These are phyloP conservation scores for Adansonia gregorii DNA, from an alignment of 441 rosid species.

Conservation along the genomic window DNA sequence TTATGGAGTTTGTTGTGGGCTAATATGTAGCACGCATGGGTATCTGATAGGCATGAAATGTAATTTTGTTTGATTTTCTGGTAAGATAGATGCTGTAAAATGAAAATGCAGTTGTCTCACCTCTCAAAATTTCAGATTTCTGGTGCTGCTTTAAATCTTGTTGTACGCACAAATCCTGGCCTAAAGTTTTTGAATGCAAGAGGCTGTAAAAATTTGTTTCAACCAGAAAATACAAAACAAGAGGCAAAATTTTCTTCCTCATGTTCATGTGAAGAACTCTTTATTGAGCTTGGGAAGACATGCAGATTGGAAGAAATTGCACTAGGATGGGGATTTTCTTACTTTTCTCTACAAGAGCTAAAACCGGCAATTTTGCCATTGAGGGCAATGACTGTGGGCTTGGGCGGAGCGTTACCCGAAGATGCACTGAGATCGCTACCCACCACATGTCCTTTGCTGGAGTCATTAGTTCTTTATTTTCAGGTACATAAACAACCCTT, in stretches of 20 bases:
- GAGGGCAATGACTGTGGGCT: constrained; percentile 57
- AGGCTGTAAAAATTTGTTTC: constrained; percentile 67
- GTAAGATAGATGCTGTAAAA: constrained; percentile 10
- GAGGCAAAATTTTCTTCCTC: constrained; percentile 36
- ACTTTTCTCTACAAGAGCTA: constrained; percentile 52
- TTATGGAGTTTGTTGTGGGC: constrained; percentile 1
- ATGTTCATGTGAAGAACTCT: constrained; percentile 38
- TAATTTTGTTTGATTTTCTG: constrained; percentile 26
- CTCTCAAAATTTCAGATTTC: constrained; percentile 58
- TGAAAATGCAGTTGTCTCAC: constrained; percentile 14
- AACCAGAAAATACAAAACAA: constrained; percentile 34
- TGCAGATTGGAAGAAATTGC: constrained; percentile 60
- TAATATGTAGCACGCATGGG: neutral
- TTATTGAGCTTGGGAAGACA: constrained; percentile 46
- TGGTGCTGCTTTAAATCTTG: constrained; percentile 51
- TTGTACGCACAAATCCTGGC: constrained; percentile 54
- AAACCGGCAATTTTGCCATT: constrained; percentile 55
- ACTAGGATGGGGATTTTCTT: constrained; percentile 79
- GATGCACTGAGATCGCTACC: constrained; percentile 53
- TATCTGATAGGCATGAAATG: constrained; percentile 8
- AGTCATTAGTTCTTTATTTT: constrained; percentile 62
- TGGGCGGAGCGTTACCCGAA: constrained; percentile 79
- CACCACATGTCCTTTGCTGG: constrained; percentile 62
- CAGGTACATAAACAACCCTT: constrained; percentile 61
- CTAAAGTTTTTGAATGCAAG: constrained; percentile 67